Conservation (phyloP, 2,329 filamentous ascomycete genomes). For the Cercospora sp. region DNA sequence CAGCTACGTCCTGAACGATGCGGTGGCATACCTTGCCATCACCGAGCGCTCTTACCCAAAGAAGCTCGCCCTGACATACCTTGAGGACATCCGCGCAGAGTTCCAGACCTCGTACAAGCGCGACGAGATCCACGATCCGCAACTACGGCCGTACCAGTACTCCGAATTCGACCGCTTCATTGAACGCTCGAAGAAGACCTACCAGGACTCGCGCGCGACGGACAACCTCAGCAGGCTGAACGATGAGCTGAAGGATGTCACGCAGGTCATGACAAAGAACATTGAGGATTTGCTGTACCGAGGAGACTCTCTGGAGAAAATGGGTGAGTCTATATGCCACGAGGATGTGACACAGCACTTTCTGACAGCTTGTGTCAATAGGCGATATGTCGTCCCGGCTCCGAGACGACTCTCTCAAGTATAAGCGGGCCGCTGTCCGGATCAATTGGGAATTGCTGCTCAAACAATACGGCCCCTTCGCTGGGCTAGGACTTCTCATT, state of each 20-base stretch:
- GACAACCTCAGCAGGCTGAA: constrained; percentile 95
- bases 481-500: constrained; percentile 75
- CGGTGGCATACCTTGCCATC: constrained; percentile 89
- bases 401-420: constrained; percentile 91
- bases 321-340: constrained; percentile 58
- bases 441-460: constrained; percentile 98
- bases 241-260: constrained; percentile 95
- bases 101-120: constrained; percentile 83
- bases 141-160: constrained; percentile 88
- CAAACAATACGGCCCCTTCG: constrained; percentile 95
- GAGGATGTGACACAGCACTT: not conserved
- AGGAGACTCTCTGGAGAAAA: constrained; percentile 89
- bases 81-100: constrained; percentile 85
- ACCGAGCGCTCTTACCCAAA: constrained; percentile 92
- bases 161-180: constrained; percentile 99
- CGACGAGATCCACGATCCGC: constrained; percentile 69
- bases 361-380: constrained; percentile 15
- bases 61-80: constrained; percentile 98
- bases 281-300: constrained; percentile 96
- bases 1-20: constrained; percentile 80
- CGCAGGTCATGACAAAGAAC: constrained; percentile 99
- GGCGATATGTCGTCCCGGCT: constrained; percentile 58
- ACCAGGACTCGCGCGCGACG: constrained; percentile 85
- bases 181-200: constrained; percentile 85
- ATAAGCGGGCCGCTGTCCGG: constrained; percentile 83